These are phyloP conservation scores for Suhomyces coccinellae DNA, from an alignment of 1,139 yeast species.

Conservation along the genomic window DNA sequence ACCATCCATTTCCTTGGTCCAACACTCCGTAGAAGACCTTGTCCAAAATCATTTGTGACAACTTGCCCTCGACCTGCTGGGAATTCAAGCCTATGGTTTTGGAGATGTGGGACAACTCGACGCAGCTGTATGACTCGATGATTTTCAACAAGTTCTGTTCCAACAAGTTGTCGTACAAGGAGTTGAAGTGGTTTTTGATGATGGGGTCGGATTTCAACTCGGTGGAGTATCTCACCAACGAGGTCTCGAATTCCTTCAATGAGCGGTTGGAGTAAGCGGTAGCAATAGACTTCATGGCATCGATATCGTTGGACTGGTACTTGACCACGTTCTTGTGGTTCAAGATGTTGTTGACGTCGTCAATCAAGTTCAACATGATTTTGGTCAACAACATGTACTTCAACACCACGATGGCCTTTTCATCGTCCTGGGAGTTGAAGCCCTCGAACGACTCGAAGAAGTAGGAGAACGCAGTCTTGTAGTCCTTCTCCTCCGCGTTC, in stretches of 20 bases:
- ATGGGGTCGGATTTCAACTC: slow-evolving; percentile 87
- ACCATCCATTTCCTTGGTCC: slow-evolving; percentile 99
- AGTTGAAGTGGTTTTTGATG: slow-evolving; percentile 88
- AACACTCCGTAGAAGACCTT: slow-evolving; percentile 92
- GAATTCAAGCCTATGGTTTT: slow-evolving; percentile 84
- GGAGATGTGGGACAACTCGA: slow-evolving; percentile 87
- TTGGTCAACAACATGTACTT: slow-evolving; percentile 92
- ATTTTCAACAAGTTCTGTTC: slow-evolving; percentile 93
- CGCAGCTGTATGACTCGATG: slow-evolving; percentile 93
- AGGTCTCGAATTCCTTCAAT: slow-evolving; percentile 82
- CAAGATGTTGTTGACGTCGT: slow-evolving; percentile 78
- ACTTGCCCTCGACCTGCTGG: slow-evolving; percentile 89
- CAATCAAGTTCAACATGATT: slow-evolving; percentile 86
- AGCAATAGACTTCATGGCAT: slow-evolving; percentile 94
- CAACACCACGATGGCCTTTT: slow-evolving; percentile 72
- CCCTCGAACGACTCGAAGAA: slow-evolving; percentile 95
- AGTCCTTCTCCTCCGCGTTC: slow-evolving; percentile 96
- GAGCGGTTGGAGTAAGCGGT: slow-evolving; percentile 88
- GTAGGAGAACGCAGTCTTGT: slow-evolving; percentile 92
- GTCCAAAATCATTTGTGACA: slow-evolving; percentile 95
- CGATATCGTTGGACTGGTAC: slow-evolving; percentile 73
- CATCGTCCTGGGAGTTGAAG: slow-evolving; percentile 61
- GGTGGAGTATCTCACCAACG: slow-evolving; percentile 65
- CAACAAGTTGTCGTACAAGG: slow-evolving; percentile 86
- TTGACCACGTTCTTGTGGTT: slow-evolving; percentile 78